These are phyloP conservation scores for Golubevia sp. DNA, from an alignment of 1,284 basidiomycete genomes.

Conservation along the genomic window DNA sequence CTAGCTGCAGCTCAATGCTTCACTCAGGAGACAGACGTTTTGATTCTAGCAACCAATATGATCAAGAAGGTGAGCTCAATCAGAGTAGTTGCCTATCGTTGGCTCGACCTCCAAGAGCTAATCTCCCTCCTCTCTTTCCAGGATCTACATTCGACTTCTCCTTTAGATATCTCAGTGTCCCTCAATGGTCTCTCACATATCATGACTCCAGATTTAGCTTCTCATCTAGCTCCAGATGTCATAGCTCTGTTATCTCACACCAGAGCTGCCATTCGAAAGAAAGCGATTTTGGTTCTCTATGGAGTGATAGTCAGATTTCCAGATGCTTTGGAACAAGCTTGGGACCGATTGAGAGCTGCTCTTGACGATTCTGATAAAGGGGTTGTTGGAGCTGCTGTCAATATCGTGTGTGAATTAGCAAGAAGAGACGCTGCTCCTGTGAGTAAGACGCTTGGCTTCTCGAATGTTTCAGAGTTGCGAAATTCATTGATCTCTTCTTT, in stretches of 20 bases:
- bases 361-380: conserved; percentile 64
- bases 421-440: conserved; percentile 19
- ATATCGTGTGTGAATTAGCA: conserved; percentile 91
- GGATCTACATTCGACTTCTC: conserved; percentile 79
- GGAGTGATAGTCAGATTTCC: conserved; percentile 79
- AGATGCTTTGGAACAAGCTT: conserved; percentile 66
- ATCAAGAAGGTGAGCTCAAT: conserved; percentile 82
- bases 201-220: conserved; percentile 82
- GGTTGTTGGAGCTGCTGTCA: conserved; percentile 89
- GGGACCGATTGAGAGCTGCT: too few relatives aligned
- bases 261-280: conserved; percentile 79
- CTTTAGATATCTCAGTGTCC: conserved; percentile 77
- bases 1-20: conserved; percentile 92
- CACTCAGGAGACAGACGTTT: conserved; percentile 88
- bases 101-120: too few relatives aligned
- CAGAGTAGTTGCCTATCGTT: too few relatives aligned
- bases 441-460: too few relatives aligned
- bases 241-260: conserved; percentile 89
- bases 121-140: conserved; percentile 59
- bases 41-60: conserved; percentile 95
- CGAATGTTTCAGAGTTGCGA: too few relatives aligned
- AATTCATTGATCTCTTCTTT: too few relatives aligned
- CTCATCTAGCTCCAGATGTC: conserved; percentile 85
- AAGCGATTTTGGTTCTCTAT: conserved; percentile 81
- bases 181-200: conserved; percentile 87